Evolutionary conservation across 495 filamentous ascomycete species (phyloP), one percentile per base, ranked within the genome.

Genomic region (Penicillium ucsense): DNA sequence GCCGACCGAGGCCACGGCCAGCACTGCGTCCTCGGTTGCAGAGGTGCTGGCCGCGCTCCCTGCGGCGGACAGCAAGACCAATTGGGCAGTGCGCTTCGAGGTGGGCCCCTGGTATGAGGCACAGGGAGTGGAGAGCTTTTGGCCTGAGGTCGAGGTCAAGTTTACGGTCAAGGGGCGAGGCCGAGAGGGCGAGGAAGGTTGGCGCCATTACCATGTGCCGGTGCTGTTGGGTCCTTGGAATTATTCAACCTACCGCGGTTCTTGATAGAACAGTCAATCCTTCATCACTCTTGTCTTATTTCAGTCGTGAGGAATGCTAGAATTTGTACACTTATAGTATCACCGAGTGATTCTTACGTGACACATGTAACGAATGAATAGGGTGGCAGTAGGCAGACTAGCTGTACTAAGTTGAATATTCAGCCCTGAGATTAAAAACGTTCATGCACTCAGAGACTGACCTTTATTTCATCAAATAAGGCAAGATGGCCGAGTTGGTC

Each of bases 171-270:
- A 79, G 51, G 69, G 71, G 35, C 62, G 71, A 28, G 71, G 71
- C 3, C 65, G 65, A 31, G 73, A 76, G 41, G 81, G 72, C 8
- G 77, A 85, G 74, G 70, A 72, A 45, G 72, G 71, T 40, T 82
- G 74, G 58, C 75, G 86, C 69, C 86, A 94, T 68, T 96, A 89
- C 57, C 92, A 98, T 78, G 85, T 98, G 4, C 92, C 92, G 29
- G 69, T 98, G 61, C 55, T 98, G 63, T 62, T 98, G 68, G 81
- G 87, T 46, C 90, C 90, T 38, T 96, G 83, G 72, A 88, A 83
- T 59, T 98, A 94, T 70, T 87, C 87, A 42, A 96, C 92, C 5
- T 98, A 98, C 66, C 73, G 92, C 56, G 92, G 92, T 3, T 75
- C 70, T 38, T 75, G 51, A 67, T 10, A 28, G 12, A 32, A 8